phyloP scores from a whole-genome alignment of 176 grass and related monocot genomes.

The Hyparrhenia diplandra region DNA sequence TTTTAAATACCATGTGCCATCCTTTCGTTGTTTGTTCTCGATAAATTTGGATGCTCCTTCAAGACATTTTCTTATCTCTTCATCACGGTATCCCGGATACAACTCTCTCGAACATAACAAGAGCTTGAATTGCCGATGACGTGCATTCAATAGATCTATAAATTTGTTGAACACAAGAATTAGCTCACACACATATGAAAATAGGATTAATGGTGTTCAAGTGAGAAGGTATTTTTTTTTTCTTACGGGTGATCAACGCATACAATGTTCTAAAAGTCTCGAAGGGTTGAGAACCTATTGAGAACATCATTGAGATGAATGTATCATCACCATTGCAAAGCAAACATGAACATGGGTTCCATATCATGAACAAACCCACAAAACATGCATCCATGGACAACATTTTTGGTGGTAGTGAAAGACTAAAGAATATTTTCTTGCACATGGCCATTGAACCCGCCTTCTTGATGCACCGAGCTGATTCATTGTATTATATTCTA shows the following conservation, averaged over 20 bases:
- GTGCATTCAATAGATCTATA: slow-evolving; percentile 38
- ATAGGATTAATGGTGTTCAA: not conserved
- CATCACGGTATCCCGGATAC: slow-evolving; percentile 13
- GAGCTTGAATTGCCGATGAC: slow-evolving; percentile 27
- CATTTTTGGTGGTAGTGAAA: not conserved
- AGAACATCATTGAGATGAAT: not conserved
- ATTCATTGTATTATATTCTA: not conserved
- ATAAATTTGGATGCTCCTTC: slow-evolving; percentile 15
- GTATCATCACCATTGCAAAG: not conserved
- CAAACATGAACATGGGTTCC: not conserved
- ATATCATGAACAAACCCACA: not conserved
- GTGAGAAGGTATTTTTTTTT: not conserved
- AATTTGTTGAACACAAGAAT: not conserved
- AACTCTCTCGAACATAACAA: slow-evolving; percentile 21
- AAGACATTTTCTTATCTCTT: slow-evolving; percentile 24
- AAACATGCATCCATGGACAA: not conserved
- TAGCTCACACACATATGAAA: not conserved
- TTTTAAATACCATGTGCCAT: slow-evolving; percentile 41
- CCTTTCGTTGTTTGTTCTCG: slow-evolving; percentile 17
- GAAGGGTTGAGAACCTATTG: slow-evolving; percentile 28
- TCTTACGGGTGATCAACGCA: slow-evolving; percentile 24
- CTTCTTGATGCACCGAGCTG: not conserved
- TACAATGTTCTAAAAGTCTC: slow-evolving; percentile 39
- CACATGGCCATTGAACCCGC: not conserved
- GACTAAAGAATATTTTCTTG: not conserved